Conservation (phyloP, 805 yeast genomes). For the Cyberlindnera galapagoensis region DNA sequence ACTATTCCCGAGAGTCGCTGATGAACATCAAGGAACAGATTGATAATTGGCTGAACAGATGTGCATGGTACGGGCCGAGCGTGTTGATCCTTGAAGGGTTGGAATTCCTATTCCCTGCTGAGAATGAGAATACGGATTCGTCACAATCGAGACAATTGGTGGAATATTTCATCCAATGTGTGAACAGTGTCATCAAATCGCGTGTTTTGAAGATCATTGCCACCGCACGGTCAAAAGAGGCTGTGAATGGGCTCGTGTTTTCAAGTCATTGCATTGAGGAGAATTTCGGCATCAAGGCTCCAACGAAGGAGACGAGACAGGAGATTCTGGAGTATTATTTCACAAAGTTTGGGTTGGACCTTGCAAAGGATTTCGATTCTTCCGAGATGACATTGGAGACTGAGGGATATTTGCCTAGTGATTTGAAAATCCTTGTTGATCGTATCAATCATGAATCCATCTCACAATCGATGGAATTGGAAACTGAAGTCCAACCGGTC, state of each 20-base stretch:
- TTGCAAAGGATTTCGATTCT: constrained; percentile 37
- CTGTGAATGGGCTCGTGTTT: constrained; percentile 52
- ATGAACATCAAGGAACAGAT: constrained; percentile 38
- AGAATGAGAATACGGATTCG: constrained; percentile 49
- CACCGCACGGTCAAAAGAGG: constrained; percentile 57
- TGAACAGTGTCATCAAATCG: constrained; percentile 31
- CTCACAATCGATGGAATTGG: constrained; percentile 11
- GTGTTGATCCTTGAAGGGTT: constrained; percentile 71
- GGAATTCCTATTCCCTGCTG: constrained; percentile 67
- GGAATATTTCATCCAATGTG: constrained; percentile 47
- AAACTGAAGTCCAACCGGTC: constrained; percentile 5
- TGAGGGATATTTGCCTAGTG: constrained; percentile 87
- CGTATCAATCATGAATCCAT: constrained; percentile 51
- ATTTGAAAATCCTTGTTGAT: constrained; percentile 64
- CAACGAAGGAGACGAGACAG: constrained; percentile 56
- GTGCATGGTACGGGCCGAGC: constrained; percentile 75
- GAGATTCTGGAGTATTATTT: constrained; percentile 31
- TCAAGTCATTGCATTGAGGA: constrained; percentile 69
- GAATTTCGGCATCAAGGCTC: constrained; percentile 53
- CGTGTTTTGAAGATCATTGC: constrained; percentile 53
- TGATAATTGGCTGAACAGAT: constrained; percentile 39
- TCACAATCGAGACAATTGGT: constrained; percentile 56
- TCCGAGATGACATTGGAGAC: constrained; percentile 60
- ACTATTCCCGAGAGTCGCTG: constrained; percentile 48
- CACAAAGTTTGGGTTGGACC: constrained; percentile 20